Evolutionary conservation across 192 early-diverging fungal genomes (phyloP).

Genomic region (Coemansia sp.): DNA sequence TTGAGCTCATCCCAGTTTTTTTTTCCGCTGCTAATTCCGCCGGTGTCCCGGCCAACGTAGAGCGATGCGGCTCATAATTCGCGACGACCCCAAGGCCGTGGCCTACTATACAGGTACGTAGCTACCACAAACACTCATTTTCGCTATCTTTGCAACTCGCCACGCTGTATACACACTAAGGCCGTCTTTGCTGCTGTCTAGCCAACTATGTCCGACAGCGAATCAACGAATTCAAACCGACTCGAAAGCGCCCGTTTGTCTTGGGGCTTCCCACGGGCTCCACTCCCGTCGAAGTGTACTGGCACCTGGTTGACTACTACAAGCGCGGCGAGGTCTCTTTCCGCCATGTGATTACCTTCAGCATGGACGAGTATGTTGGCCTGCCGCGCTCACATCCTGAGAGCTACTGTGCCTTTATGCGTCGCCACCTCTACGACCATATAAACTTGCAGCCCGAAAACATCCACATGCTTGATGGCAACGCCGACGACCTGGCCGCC

Average conservation of each 20-base stretch:
- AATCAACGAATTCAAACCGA: conserved; percentile 74
- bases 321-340: conserved; percentile 70
- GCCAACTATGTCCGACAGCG: conserved; percentile 76
- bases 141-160: neutral
- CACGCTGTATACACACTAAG: neutral
- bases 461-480: conserved; percentile 81
- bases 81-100: conserved; percentile 53
- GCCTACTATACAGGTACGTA: conserved; percentile 48
- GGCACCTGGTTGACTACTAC: conserved; percentile 71
- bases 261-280: conserved; percentile 83
- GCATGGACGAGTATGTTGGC: conserved; percentile 86
- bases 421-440: conserved; percentile 81
- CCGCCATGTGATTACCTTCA: conserved; percentile 77
- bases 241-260: conserved; percentile 73
- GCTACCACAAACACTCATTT: neutral
- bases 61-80: conserved; percentile 50
- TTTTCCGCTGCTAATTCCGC: neutral
- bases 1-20: neutral
- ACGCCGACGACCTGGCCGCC: conserved; percentile 73
- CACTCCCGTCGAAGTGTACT: conserved; percentile 77
- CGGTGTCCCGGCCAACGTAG: neutral
- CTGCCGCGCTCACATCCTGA: conserved; percentile 73
- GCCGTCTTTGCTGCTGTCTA: conserved; percentile 17
- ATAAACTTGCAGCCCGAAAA: conserved; percentile 74
- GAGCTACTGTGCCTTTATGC: conserved; percentile 88